Conservation (phyloP, 2,329 filamentous ascomycete genomes). For the Pestalotiopsis sp. region DNA sequence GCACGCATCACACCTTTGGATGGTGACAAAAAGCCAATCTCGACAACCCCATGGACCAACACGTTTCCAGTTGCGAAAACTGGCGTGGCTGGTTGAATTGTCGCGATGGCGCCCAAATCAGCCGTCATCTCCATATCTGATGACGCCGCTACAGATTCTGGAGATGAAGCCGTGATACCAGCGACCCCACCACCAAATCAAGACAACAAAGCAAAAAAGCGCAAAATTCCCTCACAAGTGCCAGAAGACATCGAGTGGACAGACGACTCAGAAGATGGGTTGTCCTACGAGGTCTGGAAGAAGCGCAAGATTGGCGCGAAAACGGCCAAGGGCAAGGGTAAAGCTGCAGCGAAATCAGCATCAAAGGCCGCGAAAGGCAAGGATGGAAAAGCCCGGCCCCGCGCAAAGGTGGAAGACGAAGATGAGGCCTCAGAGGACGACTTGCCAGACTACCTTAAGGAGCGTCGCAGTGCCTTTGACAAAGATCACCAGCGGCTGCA, state of each 20-base stretch:
- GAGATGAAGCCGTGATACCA: background rate
- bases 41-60: background rate
- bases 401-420: constrained; percentile 40
- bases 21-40: background rate
- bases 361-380: constrained; percentile 15
- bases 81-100: background rate
- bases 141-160: background rate
- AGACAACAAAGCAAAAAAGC: constrained; percentile 19
- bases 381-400: constrained; percentile 32
- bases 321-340: constrained; percentile 22
- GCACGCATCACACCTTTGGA: background rate
- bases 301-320: constrained; percentile 24
- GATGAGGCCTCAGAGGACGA: constrained; percentile 51
- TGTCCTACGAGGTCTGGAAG: constrained; percentile 20
- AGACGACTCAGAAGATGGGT: constrained; percentile 29
- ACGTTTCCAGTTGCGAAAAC: background rate
- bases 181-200: background rate
- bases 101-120: background rate
- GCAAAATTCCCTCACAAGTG: constrained; percentile 20
- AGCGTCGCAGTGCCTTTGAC: constrained; percentile 66
- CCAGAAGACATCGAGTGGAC: constrained; percentile 26
- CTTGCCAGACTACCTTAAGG: constrained; percentile 73
- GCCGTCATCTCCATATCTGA: constrained; percentile 6
- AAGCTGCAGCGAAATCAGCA: constrained; percentile 16
- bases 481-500: constrained; percentile 59